phyloP scores from a whole-genome alignment of 1,284 basidiomycete species.

The Cutaneotrichosporon sp. region DNA sequence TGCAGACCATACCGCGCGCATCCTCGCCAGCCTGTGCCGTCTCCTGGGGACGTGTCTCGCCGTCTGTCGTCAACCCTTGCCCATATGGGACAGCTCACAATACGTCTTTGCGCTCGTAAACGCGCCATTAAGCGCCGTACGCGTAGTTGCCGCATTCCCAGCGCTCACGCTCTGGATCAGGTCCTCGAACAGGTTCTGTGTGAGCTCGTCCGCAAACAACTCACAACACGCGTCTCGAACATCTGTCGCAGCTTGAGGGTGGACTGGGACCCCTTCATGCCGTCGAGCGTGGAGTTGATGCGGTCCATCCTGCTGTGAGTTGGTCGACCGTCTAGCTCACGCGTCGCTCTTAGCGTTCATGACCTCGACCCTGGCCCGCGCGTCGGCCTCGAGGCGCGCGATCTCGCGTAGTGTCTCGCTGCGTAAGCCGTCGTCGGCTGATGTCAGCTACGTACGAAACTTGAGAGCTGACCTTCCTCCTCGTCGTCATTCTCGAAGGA shows the following conservation, averaged over 20 bases:
- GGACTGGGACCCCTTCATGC: not conserved
- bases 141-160: not conserved
- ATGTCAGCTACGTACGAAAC: not conserved
- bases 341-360: not conserved
- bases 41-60: not conserved
- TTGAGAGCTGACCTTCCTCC: not conserved
- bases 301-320: conserved; percentile 3
- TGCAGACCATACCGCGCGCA: not conserved
- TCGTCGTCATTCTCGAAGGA: not conserved
- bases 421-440: not conserved
- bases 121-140: not conserved
- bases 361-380: not conserved
- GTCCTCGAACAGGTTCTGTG: not conserved
- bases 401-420: not conserved
- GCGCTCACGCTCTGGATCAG: not conserved
- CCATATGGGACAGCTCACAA: not conserved
- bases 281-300: not conserved
- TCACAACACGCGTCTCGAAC: conserved; percentile 9
- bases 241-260: not conserved
- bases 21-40: not conserved
- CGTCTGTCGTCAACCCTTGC: not conserved
- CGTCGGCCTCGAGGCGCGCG: not conserved
- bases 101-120: not conserved
- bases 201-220: not conserved
- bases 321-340: not conserved